Conservation (phyloP, 208 protist species). For the Leptomonas pyrrhocoris region DNA sequence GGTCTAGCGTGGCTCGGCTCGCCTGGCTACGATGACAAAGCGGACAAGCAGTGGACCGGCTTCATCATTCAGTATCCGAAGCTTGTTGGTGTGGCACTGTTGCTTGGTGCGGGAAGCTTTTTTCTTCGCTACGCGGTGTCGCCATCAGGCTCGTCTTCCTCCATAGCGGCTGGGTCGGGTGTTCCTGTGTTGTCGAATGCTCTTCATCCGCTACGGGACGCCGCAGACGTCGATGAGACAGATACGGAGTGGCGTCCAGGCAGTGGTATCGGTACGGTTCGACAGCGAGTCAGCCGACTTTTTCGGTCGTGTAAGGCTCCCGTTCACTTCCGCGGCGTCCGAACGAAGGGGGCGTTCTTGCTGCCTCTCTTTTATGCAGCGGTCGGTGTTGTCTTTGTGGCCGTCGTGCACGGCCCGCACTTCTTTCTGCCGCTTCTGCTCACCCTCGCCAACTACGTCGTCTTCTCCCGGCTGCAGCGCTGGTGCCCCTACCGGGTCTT, state of each 20-base stretch:
- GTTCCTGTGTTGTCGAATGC: no score
- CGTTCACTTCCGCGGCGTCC: no score
- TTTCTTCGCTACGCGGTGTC: background rate
- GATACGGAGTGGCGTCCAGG: no score
- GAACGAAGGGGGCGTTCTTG: no score
- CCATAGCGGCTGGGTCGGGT: no score
- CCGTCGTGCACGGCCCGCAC: constrained; percentile 35
- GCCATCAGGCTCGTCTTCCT: no score
- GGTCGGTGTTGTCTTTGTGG: constrained; percentile 26
- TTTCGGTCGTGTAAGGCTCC: no score
- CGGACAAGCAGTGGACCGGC: constrained; percentile 2
- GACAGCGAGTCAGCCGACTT: no score
- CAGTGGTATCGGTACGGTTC: no score
- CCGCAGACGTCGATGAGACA: no score
- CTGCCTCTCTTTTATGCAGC: no score
- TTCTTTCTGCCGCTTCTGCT: constrained; percentile 38
- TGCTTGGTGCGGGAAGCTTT: background rate
- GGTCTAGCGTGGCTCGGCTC: background rate
- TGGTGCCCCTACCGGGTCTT: constrained; percentile 49
- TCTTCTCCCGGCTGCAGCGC: constrained; percentile 44
- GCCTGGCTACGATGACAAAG: background rate
- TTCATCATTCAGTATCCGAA: background rate
- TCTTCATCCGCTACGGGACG: no score
- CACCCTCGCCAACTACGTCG: constrained; percentile 40
- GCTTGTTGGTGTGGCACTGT: background rate